phyloP scores from a whole-genome alignment of 2,329 filamentous ascomycete genomes.

The Penicillium sp. region DNA sequence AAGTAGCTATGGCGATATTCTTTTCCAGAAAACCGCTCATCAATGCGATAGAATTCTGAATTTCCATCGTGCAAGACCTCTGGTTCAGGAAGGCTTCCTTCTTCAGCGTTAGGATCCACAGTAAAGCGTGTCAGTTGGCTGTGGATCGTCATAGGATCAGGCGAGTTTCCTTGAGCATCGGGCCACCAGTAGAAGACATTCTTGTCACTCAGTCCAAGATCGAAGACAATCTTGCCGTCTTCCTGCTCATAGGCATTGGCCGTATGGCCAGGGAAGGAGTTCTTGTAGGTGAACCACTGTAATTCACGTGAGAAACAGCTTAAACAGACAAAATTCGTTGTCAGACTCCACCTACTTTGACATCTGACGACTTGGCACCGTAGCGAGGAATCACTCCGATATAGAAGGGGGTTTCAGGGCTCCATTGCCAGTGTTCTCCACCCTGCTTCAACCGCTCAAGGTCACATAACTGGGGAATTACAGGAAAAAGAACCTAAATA shows the following conservation, averaged over 20 bases:
- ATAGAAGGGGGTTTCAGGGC: conserved; percentile 31
- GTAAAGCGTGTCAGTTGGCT: conserved; percentile 27
- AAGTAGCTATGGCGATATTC: conserved; percentile 44
- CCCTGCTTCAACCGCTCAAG: conserved; percentile 41
- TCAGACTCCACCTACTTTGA: conserved; percentile 22
- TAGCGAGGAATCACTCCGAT: conserved; percentile 28
- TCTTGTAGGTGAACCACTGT: conserved; percentile 38
- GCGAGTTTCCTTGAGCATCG: conserved; percentile 37
- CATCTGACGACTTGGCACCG: conserved; percentile 30
- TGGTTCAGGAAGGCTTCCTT: conserved; percentile 24
- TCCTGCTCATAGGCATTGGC: conserved; percentile 40
- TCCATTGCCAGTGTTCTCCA: conserved; percentile 45
- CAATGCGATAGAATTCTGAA: conserved; percentile 54
- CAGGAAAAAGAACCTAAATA: conserved; percentile 39
- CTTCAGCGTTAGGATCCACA: conserved; percentile 23
- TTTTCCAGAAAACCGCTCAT: conserved; percentile 47
- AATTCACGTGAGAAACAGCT: neutral
- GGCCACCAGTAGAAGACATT: conserved; percentile 50
- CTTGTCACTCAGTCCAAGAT: conserved; percentile 38
- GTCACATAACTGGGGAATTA: conserved; percentile 38
- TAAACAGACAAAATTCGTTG: neutral
- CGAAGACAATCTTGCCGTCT: conserved; percentile 32
- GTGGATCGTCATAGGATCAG: conserved; percentile 28
- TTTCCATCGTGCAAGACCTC: conserved; percentile 33
- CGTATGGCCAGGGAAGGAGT: conserved; percentile 39